A percentile compares a stretch with the other conserved stretches of the same genome.
phyloP scores from a whole-genome alignment of 257 asterid species.

The Solanum chmielewskii region DNA sequence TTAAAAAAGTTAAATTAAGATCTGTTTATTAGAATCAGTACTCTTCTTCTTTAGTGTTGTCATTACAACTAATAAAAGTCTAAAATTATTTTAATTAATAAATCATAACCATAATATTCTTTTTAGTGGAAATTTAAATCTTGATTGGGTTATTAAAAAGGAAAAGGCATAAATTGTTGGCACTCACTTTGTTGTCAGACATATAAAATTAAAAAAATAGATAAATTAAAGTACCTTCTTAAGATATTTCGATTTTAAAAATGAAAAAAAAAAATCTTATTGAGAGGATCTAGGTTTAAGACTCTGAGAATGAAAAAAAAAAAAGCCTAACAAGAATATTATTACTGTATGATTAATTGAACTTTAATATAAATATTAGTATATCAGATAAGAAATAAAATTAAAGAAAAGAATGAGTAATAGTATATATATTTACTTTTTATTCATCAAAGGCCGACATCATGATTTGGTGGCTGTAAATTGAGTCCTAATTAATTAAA shows the following conservation, averaged over 20 bases:
- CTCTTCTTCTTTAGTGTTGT: neutral
- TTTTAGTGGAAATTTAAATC: neutral
- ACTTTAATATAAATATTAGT: rapidly evolving
- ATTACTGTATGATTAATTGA: rapidly evolving
- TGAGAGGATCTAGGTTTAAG: rapidly evolving
- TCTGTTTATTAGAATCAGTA: neutral
- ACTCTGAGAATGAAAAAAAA: neutral
- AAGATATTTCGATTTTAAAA: neutral
- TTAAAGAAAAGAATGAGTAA: neutral
- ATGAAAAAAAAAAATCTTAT: neutral
- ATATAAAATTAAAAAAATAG: neutral
- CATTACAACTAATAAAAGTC: neutral
- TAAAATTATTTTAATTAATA: neutral
- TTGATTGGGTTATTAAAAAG: neutral
- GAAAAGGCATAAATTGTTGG: neutral
- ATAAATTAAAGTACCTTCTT: neutral
- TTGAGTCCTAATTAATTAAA: neutral
- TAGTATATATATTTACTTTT: neutral
- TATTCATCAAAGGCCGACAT: neutral
- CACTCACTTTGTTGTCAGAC: neutral
- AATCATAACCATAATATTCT: neutral
- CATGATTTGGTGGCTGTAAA: neutral
- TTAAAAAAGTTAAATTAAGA: neutral
- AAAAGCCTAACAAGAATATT: neutral
- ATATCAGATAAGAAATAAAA: neutral